Conservation (phyloP, 768 basidiomycete genomes). For the Boletellus ananas region DNA sequence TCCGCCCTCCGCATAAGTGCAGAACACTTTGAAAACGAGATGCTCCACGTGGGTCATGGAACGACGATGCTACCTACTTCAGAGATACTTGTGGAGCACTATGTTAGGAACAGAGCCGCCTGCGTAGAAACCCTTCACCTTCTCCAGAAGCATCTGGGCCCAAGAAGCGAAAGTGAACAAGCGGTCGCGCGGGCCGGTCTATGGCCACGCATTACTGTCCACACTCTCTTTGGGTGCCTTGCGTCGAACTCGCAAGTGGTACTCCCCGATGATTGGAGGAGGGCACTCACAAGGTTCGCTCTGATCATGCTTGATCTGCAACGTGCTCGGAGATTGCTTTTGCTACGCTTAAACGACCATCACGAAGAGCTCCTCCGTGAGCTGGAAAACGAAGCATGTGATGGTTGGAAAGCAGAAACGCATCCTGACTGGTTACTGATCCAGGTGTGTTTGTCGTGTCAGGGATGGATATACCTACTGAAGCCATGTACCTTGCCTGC, state of each 20-base stretch:
- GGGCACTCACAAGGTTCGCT: no score
- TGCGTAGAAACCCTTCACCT: background rate
- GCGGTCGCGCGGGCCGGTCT: constrained; percentile 11
- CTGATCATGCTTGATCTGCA: no score
- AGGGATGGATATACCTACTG: background rate
- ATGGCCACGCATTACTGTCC: constrained; percentile 26
- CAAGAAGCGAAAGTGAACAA: background rate
- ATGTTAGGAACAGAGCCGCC: background rate
- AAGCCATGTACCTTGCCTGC: background rate
- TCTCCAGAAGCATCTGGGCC: background rate
- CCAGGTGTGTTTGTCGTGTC: constrained; percentile 28
- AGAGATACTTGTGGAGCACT: background rate
- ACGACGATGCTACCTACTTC: background rate
- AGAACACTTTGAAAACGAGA: background rate
- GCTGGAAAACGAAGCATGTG: no score
- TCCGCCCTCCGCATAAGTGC: background rate
- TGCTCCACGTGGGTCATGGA: background rate
- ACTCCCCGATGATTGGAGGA: no score
- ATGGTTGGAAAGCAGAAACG: no score
- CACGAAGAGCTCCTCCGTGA: no score
- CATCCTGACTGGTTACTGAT: constrained; percentile 8
- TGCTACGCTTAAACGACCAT: no score
- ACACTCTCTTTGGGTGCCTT: no score
- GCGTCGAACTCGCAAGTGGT: no score
- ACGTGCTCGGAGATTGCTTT: no score